A percentile compares a stretch with the other conserved stretches of the same genome.
Evolutionary conservation across 2,329 filamentous ascomycete species (phyloP).

Genomic region (Phialemonium atrogriseum): DNA sequence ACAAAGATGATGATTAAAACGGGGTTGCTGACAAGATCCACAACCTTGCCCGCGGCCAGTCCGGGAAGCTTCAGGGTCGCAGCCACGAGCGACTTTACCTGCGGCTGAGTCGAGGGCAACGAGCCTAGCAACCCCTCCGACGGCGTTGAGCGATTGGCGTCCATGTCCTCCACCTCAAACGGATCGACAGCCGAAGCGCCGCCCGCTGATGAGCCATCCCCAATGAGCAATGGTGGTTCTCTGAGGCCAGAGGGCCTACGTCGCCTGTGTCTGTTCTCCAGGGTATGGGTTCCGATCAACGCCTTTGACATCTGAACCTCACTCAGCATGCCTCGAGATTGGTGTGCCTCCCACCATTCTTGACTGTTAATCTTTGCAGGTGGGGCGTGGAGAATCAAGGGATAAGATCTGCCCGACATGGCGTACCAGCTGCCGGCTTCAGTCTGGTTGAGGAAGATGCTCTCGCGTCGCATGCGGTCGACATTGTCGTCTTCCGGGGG

Average conservation of each 20-base stretch:
- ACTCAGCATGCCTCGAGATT: conserved; percentile 25
- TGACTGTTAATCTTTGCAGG: conserved; percentile 33
- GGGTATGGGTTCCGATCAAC: conserved; percentile 63
- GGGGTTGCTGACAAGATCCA: conserved; percentile 50
- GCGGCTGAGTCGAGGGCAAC: conserved; percentile 18
- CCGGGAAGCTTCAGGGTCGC: conserved; percentile 43
- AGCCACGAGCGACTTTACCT: conserved; percentile 36
- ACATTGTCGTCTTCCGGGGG: conserved; percentile 42
- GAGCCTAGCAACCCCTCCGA: no score
- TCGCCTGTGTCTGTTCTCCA: no score
- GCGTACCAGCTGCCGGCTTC: conserved; percentile 88
- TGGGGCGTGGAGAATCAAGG: conserved; percentile 66
- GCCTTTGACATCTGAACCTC: conserved; percentile 47
- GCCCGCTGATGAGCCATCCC: no score
- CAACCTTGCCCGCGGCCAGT: conserved; percentile 38
- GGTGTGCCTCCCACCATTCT: conserved; percentile 39
- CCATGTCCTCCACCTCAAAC: conserved; percentile 1
- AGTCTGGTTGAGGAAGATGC: conserved; percentile 82
- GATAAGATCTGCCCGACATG: conserved; percentile 78
- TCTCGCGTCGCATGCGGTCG: conserved; percentile 47
- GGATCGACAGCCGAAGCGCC: conserved; percentile 4
- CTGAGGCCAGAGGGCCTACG: conserved; percentile 23
- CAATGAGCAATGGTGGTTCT: conserved; percentile 25
- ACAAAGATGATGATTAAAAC: conserved; percentile 38
- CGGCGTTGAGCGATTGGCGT: no score